Conservation (phyloP, 352 stramenopile species). For the Globisporangium nagaii region DNA sequence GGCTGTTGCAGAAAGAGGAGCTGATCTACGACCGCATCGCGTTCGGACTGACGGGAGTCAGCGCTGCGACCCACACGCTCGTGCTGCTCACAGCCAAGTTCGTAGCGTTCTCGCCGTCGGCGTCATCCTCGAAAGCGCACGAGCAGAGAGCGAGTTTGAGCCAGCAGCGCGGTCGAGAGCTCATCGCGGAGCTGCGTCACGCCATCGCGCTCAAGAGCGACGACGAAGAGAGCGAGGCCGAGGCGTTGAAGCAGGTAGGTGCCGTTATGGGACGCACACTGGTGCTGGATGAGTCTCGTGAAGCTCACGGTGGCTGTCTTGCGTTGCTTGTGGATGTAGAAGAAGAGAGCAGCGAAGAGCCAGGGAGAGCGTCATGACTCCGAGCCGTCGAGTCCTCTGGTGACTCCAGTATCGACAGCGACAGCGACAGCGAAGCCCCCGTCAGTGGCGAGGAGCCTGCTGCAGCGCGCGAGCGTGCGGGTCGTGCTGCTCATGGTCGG, state of each 20-base stretch:
- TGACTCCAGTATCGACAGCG: background rate
- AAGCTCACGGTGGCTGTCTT: background rate
- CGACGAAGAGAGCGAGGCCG: background rate
- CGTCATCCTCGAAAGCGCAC: background rate
- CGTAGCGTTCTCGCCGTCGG: slow-evolving; percentile 7
- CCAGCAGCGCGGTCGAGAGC: background rate
- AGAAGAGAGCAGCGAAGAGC: slow-evolving; percentile 1
- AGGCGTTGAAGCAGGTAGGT: background rate
- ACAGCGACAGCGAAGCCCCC: background rate
- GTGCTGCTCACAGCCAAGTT: slow-evolving; percentile 26
- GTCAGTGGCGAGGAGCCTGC: background rate
- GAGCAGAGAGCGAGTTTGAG: background rate
- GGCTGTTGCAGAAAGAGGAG: slow-evolving; percentile 2
- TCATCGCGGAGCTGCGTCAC: slow-evolving; percentile 7
- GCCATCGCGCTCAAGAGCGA: background rate
- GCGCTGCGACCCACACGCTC: slow-evolving; percentile 23
- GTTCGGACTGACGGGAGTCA: slow-evolving; percentile 21
- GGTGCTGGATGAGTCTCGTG: no score
- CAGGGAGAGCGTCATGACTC: background rate
- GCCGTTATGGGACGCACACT: no score
- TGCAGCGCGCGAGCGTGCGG: slow-evolving; percentile 16
- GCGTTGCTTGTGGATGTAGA: slow-evolving; percentile 1
- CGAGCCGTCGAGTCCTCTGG: background rate
- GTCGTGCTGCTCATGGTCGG: slow-evolving; percentile 21
- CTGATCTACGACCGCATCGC: slow-evolving; percentile 37